Evolutionary conservation across 164 flowering plant genomes (phyloP), one percentile per base, ranked within the genome.

Genomic region (Magnolia changhungtana): DNA sequence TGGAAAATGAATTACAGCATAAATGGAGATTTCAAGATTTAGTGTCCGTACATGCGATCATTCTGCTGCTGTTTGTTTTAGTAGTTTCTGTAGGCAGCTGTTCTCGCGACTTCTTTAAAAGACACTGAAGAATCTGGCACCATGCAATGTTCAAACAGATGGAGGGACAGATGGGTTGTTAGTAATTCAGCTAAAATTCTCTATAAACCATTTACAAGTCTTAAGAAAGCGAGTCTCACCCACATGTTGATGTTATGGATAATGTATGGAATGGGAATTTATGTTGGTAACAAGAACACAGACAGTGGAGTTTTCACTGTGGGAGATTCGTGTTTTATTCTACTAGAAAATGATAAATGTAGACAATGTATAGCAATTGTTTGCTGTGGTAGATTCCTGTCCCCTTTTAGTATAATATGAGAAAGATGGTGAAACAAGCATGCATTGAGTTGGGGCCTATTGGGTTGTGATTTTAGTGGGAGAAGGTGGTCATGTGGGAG

Each of bases 191-290:
- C 21, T 63, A 21, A n/a, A 63, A 21, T n/a, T 18, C 21, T n/a
- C 8, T 63, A 5, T 63, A 29, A 65, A 23, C 68, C 29, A 65
- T 0, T 21, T 24, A 23, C 29, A 10, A 65, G 68, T 65, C 68
- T 21, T 20, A 11, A 29, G 24, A 63, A n/a, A 18, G 18, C 65
- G 21, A 2, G 5, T 7, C 65, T 63, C 21, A 65, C 86, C 86
- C 84, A 83, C 88, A 86, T 84, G 78, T 75, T 58, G 78, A 64
- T 67, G 18, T 51, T 50, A 31, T 67, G 72, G 23, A 45, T 49
- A n/a, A 4, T 37, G 69, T 31, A 68, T 24, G 31, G 75, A 63
- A n/a, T 11, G 5, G 61, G 18, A 45, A 45, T 74, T 59, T 23
- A 6, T 13, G 2, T 55, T 50, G 31, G 76, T 61, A 51, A 73